Percentiles rank a stretch among this genome's conserved stretches.
Evolutionary conservation across 73 alveolate genomes (phyloP).

Genomic region (Symbiodinium pilosum): DNA sequence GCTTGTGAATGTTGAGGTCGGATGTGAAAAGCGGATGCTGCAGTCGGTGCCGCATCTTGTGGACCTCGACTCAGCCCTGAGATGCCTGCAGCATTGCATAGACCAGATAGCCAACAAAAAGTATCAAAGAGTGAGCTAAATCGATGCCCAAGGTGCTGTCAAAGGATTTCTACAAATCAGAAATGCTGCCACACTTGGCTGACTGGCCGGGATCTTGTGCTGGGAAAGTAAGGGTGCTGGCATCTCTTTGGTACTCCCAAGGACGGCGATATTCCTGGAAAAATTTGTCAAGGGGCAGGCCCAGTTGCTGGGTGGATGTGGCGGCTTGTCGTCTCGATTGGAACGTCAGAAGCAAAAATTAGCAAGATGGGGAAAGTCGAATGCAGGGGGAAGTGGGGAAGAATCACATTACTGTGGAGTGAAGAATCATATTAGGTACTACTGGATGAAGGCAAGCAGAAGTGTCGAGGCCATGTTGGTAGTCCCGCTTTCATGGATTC

Average conservation of each 20-base stretch:
- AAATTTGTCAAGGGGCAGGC: neutral
- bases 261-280: neutral
- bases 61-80: neutral
- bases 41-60: neutral
- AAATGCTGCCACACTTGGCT: slow-evolving; percentile 3
- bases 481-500: too few relatives aligned
- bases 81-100: neutral
- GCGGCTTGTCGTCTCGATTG: too few relatives aligned
- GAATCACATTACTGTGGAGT: too few relatives aligned
- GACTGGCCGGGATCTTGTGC: neutral
- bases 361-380: too few relatives aligned
- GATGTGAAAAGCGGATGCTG: neutral
- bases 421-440: too few relatives aligned
- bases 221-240: neutral
- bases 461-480: too few relatives aligned
- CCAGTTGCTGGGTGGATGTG: too few relatives aligned
- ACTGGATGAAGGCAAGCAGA: too few relatives aligned
- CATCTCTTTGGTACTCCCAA: neutral
- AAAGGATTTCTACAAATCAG: neutral
- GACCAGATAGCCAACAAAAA: too few relatives aligned
- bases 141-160: neutral
- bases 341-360: too few relatives aligned
- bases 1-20: neutral
- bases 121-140: too few relatives aligned
- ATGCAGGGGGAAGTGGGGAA: too few relatives aligned